Base-by-base conservation (phyloP, 495 filamentous ascomycete species). In the Patellaria atrata region DNA sequence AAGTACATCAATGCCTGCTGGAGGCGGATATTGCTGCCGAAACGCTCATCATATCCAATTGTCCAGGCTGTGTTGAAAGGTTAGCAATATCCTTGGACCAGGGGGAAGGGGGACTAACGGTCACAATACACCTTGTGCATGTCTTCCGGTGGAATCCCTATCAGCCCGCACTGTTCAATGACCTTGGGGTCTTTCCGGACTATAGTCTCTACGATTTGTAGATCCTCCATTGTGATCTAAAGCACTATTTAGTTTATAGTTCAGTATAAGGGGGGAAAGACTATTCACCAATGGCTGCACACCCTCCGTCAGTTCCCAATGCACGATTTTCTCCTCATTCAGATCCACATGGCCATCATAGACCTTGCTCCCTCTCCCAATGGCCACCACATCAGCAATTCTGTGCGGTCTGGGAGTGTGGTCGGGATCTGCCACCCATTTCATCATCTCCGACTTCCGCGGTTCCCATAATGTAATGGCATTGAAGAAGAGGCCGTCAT, bases 1-100 rank as follows among this genome's bases (percentile, higher is more conserved):
- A 93, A 94, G 63, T 94, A 94, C 82, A 94, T 92, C 23, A 94
- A 61, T 11, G 84, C 86, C 56, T 94, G 86, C 52, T 94, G 86
- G 11, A 94, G 68, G 37, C 86, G 77, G 19, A 83, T 65, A 22
- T 64, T 67, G 47, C 59, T 85, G 33, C 86, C 85, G 46, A 85
- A 87, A 4, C 86, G 75, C 61, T 91, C 84, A 50, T 94, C 86
- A 47, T 83, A 92, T 13, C 86, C 86, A 58, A 94, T 93, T 10
- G 86, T 93, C 86, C 86, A 94, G 9, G 86, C 82, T 81, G 43
- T 3, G 29, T n/a, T 7, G 27, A 20, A 7, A 30, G 51, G 21
- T 10, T n/a, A 9, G 19, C n/a, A 37, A 9, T 4, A 10, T 15
- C 12, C 5, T 14, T 12, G 8, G 11, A 21, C 1, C 33, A 2